Base-by-base conservation (phyloP, 108 stramenopile genomes). In the Cyclotella sp. region DNA sequence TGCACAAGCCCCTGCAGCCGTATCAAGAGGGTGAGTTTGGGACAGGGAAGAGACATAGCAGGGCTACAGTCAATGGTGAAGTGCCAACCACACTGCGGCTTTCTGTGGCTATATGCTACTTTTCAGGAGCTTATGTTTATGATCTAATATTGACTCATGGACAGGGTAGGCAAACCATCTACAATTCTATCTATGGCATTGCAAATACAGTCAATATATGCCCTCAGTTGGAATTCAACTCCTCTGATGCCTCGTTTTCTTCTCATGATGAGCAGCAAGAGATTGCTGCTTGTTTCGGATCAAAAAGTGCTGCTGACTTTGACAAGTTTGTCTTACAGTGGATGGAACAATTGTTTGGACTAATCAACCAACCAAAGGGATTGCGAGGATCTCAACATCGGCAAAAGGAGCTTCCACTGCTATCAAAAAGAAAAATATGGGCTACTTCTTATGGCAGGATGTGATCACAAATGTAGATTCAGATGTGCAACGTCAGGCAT, bases 221-320 rank as follows among this genome's bases (percentile, higher is more conserved):
- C 40, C 47, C 58, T 46, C 24, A 45, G 15, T 40, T 82, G 29
- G 47, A 19, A 16, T 47, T 82, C 61, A 40, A 43, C 14, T 18
- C 9, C 7, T 14, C n/a, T 7, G 52, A 19, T n/a, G 52, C 52
- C 9, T 14, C 11, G 7, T 82, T 68, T 70, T 75, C 81, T 27
- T 1, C 2, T 21, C 75, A 77, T 34, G 74, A 47, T 26, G 70
- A 82, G 46, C 81, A 82, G 63, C 9, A 34, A 19, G 28, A 34
- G 21, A 78, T 84, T 54, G 82, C 82, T 29, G 45, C 21, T 16
- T 72, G 72, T 24, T 84, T 84, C n/a, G n/a, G n/a, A n/a, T n/a
- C n/a, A n/a, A n/a, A n/a, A n/a, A n/a, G n/a, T n/a, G n/a, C n/a
- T n/a, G n/a, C n/a, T n/a, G n/a, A n/a, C n/a, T n/a, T n/a, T n/a